These are phyloP conservation scores for Lagenidium giganteum DNA, from an alignment of 352 stramenopile species.

Conservation along the genomic window DNA sequence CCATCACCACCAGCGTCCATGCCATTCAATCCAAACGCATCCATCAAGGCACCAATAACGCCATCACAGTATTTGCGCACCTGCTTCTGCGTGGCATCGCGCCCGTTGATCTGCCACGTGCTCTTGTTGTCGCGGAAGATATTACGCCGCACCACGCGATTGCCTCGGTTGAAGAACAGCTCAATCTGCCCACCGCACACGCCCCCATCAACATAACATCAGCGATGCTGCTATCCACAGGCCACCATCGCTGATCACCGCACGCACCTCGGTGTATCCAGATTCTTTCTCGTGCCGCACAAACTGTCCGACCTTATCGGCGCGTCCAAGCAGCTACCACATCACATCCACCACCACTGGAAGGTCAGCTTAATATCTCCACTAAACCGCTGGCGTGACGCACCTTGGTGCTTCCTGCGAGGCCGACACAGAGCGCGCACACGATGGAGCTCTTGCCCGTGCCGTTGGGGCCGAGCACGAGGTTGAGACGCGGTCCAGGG, in stretches of 20 bases:
- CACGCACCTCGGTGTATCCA: slow-evolving; percentile 67
- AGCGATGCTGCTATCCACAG: not conserved
- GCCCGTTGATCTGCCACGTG: slow-evolving; percentile 75
- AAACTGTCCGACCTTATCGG: slow-evolving; percentile 91
- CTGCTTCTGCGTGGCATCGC: slow-evolving; percentile 61
- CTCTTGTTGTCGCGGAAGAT: slow-evolving; percentile 91
- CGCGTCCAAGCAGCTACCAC: slow-evolving; percentile 86
- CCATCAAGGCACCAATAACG: too few relatives aligned
- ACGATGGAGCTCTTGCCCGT: slow-evolving; percentile 94
- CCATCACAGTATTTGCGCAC: too few relatives aligned
- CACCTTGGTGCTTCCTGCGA: slow-evolving; percentile 93
- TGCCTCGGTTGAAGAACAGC: slow-evolving; percentile 78
- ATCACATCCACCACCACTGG: not conserved
- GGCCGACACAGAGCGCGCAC: slow-evolving; percentile 95
- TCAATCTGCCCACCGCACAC: slow-evolving; percentile 88
- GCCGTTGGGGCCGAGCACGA: slow-evolving; percentile 98
- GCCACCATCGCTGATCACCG: not conserved
- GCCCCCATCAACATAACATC: not conserved
- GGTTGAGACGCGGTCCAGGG: slow-evolving; percentile 93
- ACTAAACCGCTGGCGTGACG: not conserved
- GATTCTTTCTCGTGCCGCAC: slow-evolving; percentile 84
- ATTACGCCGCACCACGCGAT: slow-evolving; percentile 84
- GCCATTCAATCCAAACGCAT: too few relatives aligned
- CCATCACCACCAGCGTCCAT: too few relatives aligned
- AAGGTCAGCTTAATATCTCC: not conserved